Conservation (phyloP, 179 eudicot species). For the Amaranthus tricolor region DNA sequence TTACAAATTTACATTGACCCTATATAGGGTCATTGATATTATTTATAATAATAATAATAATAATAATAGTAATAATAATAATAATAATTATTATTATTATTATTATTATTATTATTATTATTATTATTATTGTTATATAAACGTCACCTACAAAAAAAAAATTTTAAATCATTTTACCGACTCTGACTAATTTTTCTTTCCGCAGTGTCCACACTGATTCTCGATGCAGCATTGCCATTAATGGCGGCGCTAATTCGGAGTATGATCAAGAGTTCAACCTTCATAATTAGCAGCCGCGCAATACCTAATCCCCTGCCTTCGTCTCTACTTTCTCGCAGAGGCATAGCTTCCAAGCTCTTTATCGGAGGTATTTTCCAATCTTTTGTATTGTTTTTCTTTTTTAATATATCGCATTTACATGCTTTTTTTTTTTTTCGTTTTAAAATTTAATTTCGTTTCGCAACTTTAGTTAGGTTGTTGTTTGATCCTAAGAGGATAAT, state of each 20-base stretch:
- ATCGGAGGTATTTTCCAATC: conserved; percentile 49
- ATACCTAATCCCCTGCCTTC: conserved; percentile 8
- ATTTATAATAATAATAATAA: too few species aligned
- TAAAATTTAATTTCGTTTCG: neutral
- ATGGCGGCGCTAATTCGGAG: conserved; percentile 26
- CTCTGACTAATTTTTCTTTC: too few species aligned
- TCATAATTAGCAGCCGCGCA: neutral
- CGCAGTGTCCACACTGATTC: too few species aligned
- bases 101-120: too few species aligned
- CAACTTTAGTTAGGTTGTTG: neutral
- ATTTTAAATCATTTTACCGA: too few species aligned
- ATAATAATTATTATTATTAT: too few species aligned
- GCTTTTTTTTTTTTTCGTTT: neutral
- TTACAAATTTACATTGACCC: too few species aligned
- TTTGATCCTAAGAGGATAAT: neutral
- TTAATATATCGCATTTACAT: neutral
- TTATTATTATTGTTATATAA: too few species aligned
- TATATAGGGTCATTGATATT: too few species aligned
- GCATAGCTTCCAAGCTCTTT: conserved; percentile 68
- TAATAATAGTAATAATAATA: too few species aligned
- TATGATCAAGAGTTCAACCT: neutral
- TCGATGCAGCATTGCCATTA: neutral
- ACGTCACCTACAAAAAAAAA: too few species aligned
- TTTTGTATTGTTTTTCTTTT: too few species aligned
- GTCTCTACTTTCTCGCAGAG: conserved; percentile 46